Percentiles rank a stretch among this genome's conserved stretches.
These are phyloP conservation scores for Syzygium syzygioides DNA, from an alignment of 441 rosid species.

Conservation along the genomic window DNA sequence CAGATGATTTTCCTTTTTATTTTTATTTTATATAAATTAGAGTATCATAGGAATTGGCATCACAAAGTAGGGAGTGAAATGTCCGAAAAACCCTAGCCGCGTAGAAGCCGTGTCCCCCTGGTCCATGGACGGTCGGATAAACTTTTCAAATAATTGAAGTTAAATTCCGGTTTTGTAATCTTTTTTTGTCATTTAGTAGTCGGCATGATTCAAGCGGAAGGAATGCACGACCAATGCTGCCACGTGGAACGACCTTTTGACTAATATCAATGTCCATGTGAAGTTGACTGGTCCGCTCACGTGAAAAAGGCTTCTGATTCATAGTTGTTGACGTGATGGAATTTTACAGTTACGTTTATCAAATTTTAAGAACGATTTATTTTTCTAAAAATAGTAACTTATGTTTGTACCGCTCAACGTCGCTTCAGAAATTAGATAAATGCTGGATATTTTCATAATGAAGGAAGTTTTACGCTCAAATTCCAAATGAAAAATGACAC, in stretches of 20 bases:
- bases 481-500: too few relatives aligned
- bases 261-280: not conserved
- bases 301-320: not conserved
- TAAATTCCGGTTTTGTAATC: not conserved
- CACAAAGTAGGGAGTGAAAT: not conserved
- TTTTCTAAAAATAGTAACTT: not conserved
- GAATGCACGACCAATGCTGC: not conserved
- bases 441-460: not conserved
- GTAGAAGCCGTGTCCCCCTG: not conserved
- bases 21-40: not conserved
- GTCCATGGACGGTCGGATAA: not conserved
- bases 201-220: not conserved
- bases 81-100: not conserved
- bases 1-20: not conserved
- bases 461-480: not conserved
- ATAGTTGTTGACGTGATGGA: not conserved
- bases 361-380: not conserved
- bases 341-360: not conserved
- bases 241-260: not conserved
- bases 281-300: not conserved
- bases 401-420: too few relatives aligned
- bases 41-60: not conserved
- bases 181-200: not conserved
- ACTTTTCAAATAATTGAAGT: not conserved
- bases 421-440: not conserved